phyloP scores from a whole-genome alignment of 2,329 filamentous ascomycete genomes.

The Sordariomycetes sp. region DNA sequence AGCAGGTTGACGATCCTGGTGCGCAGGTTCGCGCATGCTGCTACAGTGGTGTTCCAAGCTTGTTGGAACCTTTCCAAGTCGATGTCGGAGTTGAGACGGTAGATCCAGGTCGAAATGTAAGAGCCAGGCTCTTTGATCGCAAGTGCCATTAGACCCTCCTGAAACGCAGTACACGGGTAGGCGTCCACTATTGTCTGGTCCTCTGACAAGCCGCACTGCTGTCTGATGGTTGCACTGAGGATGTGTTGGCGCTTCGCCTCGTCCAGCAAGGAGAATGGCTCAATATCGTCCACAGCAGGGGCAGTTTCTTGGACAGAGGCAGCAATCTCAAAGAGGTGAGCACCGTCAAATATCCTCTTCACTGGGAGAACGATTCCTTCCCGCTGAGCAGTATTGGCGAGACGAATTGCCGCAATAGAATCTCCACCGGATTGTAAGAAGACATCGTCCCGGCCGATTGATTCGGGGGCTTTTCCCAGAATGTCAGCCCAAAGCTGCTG shows the following conservation, averaged over 20 bases:
- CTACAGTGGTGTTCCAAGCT: not conserved
- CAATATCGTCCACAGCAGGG: no score
- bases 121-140: constrained; percentile 22
- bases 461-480: not conserved
- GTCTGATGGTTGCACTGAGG: no score
- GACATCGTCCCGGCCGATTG: not conserved
- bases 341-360: not conserved
- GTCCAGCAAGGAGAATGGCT: no score
- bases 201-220: no score
- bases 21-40: constrained; percentile 5
- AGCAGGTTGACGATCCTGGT: constrained; percentile 5
- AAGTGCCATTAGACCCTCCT: constrained; percentile 38
- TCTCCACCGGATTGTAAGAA: constrained; percentile 20
- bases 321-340: no score
- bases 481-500: constrained; percentile 1
- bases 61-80: constrained; percentile 4
- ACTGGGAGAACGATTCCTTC: not conserved
- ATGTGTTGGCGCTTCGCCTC: no score
- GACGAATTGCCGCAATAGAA: constrained; percentile 12
- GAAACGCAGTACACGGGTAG: constrained; percentile 38
- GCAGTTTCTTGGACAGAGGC: no score
- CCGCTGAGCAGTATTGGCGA: constrained; percentile 1
- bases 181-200: constrained; percentile 37
- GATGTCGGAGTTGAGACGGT: not conserved
- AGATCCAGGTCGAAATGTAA: constrained; percentile 4